phyloP scores from a whole-genome alignment of 805 yeast species.

The Pichia insulana region DNA sequence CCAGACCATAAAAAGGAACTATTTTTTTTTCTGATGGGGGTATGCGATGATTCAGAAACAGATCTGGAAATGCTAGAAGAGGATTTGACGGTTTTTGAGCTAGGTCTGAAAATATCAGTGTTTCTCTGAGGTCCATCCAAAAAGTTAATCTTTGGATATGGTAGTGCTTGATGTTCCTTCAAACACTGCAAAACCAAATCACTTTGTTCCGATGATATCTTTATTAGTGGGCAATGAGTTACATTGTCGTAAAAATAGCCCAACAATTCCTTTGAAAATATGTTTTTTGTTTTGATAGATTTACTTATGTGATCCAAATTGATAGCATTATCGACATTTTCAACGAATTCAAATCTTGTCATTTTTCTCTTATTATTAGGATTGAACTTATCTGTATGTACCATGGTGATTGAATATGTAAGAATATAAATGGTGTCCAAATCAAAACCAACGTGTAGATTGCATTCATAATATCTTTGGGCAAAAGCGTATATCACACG shows the following conservation, averaged over 20 bases:
- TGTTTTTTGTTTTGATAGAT: conserved; percentile 16
- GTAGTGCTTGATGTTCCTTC: conserved; percentile 11
- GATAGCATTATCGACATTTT: conserved; percentile 25
- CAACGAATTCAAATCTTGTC: conserved; percentile 53
- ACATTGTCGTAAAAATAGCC: conserved; percentile 63
- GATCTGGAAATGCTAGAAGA: background rate
- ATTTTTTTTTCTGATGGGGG: conserved; percentile 19
- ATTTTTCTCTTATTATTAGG: conserved; percentile 58
- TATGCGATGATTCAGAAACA: conserved; percentile 3
- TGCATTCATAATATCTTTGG: conserved; percentile 37
- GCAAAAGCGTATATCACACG: conserved; percentile 54
- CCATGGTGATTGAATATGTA: conserved; percentile 55
- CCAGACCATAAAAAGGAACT: conserved; percentile 25
- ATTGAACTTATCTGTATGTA: conserved; percentile 70
- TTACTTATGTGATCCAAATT: conserved; percentile 13
- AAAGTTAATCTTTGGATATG: conserved; percentile 23
- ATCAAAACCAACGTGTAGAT: conserved; percentile 30
- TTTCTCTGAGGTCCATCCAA: conserved; percentile 9
- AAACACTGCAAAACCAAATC: conserved; percentile 17
- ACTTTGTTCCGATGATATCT: conserved; percentile 24
- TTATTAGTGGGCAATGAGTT: conserved; percentile 48
- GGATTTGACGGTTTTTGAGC: background rate
- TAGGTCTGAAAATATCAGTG: conserved; percentile 6
- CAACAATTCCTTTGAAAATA: conserved; percentile 33
- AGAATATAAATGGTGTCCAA: conserved; percentile 53